A percentile compares a stretch with the other conserved stretches of the same genome.
Evolutionary conservation across 495 filamentous ascomycete genomes (phyloP).

Genomic region (Xylaria scruposa): DNA sequence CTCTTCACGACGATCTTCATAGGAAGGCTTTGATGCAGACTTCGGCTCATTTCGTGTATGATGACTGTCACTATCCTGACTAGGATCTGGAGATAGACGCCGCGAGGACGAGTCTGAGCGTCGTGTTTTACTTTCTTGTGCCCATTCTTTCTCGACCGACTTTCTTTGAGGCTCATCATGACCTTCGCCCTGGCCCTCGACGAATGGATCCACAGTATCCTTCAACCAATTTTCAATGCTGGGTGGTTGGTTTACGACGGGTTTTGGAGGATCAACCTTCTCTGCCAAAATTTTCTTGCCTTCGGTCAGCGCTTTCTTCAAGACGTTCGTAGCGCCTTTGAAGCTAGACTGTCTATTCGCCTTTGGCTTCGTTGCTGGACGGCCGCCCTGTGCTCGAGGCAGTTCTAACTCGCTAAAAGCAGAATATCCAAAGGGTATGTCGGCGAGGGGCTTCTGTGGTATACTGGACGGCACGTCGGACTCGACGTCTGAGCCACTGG

Average conservation of each 20-base stretch:
- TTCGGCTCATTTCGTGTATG: constrained; percentile 27
- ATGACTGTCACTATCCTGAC: constrained; percentile 16
- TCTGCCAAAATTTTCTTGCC: constrained; percentile 63
- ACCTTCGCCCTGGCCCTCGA: constrained; percentile 58
- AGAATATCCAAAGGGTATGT: constrained; percentile 62
- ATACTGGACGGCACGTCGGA: constrained; percentile 48
- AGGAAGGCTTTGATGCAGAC: constrained; percentile 29
- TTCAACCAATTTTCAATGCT: constrained; percentile 82
- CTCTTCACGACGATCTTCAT: constrained; percentile 33
- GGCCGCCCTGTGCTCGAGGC: constrained; percentile 51
- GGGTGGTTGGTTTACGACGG: constrained; percentile 54
- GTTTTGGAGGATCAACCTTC: constrained; percentile 56
- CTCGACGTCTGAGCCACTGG: constrained; percentile 35
- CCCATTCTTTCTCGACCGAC: constrained; percentile 35
- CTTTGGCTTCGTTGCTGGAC: constrained; percentile 44
- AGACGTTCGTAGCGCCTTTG: constrained; percentile 59
- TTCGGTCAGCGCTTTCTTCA: constrained; percentile 61
- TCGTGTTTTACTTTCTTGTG: constrained; percentile 34
- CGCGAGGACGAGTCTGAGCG: constrained; percentile 26
- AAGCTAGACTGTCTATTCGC: constrained; percentile 53
- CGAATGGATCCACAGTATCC: constrained; percentile 73
- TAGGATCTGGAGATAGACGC: constrained; percentile 24
- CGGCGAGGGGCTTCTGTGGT: constrained; percentile 55
- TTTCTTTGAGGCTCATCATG: constrained; percentile 32
- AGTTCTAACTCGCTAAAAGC: constrained; percentile 65